Conservation (phyloP, 2,329 filamentous ascomycete genomes). For the Fusarium chaquense region DNA sequence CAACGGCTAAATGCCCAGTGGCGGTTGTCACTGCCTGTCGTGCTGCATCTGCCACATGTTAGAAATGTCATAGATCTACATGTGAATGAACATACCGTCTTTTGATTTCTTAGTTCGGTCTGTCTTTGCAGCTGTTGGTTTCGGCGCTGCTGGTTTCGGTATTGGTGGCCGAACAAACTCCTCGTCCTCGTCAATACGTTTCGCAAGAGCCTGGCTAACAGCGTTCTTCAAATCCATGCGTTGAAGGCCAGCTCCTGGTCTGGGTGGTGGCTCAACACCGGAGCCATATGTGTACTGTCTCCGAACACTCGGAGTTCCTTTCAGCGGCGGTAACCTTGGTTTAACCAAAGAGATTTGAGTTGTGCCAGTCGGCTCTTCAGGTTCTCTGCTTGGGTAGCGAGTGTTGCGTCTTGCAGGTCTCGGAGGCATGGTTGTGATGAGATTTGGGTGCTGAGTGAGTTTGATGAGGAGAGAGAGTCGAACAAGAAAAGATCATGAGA, state of each 20-base stretch:
- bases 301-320: slow-evolving; percentile 53
- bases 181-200: slow-evolving; percentile 34
- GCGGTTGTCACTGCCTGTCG: background rate
- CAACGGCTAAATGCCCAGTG: slow-evolving; percentile 16
- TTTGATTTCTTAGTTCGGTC: slow-evolving; percentile 42
- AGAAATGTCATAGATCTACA: background rate
- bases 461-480: slow-evolving; percentile 6
- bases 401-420: slow-evolving; percentile 36
- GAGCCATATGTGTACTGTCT: slow-evolving; percentile 56
- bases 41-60: slow-evolving; percentile 16
- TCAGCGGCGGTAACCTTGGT: slow-evolving; percentile 42
- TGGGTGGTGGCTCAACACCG: slow-evolving; percentile 51
- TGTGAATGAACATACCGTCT: slow-evolving; percentile 22
- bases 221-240: slow-evolving; percentile 48
- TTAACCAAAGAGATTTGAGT: slow-evolving; percentile 25
- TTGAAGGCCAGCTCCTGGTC: slow-evolving; percentile 40
- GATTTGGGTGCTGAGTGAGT: background rate
- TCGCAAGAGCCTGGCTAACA: slow-evolving; percentile 47
- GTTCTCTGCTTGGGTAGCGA: slow-evolving; percentile 38
- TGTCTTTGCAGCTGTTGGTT: background rate
- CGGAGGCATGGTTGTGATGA: slow-evolving; percentile 42
- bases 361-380: slow-evolving; percentile 28
- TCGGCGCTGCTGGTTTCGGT: slow-evolving; percentile 2
- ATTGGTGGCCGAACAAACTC: slow-evolving; percentile 33
- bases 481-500: slow-evolving; percentile 19